These are phyloP conservation scores for Hericium coralloides DNA, from an alignment of 768 basidiomycete genomes.

Conservation along the genomic window DNA sequence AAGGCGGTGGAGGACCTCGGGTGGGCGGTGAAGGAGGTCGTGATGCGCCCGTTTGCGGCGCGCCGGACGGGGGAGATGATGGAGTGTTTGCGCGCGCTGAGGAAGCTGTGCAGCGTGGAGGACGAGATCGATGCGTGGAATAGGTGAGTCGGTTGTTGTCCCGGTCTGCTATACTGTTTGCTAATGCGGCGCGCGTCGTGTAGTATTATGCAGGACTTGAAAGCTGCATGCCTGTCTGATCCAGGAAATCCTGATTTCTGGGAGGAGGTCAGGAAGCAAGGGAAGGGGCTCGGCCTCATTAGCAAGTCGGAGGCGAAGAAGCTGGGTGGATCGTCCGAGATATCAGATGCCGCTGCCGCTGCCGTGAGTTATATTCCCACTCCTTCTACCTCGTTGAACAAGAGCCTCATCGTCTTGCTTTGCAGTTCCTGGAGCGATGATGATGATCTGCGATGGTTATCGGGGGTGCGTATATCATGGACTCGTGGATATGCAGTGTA, in stretches of 20 bases:
- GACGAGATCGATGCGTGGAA: slow-evolving; percentile 85
- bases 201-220: slow-evolving; percentile 58
- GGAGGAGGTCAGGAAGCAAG: slow-evolving; percentile 36
- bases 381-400: background rate
- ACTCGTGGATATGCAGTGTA: background rate
- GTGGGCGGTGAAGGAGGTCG: slow-evolving; percentile 60
- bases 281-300: slow-evolving; percentile 53
- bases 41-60: slow-evolving; percentile 60
- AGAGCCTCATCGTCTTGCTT: background rate
- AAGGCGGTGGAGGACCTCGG: slow-evolving; percentile 82
- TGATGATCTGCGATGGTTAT: background rate
- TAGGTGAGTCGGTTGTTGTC: slow-evolving; percentile 31
- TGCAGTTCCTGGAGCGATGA: slow-evolving; percentile 9
- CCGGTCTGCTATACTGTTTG: background rate
- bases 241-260: slow-evolving; percentile 66
- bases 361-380: slow-evolving; percentile 30
- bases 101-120: slow-evolving; percentile 59
- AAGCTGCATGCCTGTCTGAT: slow-evolving; percentile 39
- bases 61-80: slow-evolving; percentile 62
- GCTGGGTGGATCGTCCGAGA: slow-evolving; percentile 45
- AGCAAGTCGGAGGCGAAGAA: slow-evolving; percentile 49
- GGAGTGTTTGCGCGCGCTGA: slow-evolving; percentile 60
- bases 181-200: background rate
- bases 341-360: slow-evolving; percentile 46
- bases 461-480: background rate